These are phyloP conservation scores for Niveomyces coronatus DNA, from an alignment of 2,329 filamentous ascomycete species.

Conservation along the genomic window DNA sequence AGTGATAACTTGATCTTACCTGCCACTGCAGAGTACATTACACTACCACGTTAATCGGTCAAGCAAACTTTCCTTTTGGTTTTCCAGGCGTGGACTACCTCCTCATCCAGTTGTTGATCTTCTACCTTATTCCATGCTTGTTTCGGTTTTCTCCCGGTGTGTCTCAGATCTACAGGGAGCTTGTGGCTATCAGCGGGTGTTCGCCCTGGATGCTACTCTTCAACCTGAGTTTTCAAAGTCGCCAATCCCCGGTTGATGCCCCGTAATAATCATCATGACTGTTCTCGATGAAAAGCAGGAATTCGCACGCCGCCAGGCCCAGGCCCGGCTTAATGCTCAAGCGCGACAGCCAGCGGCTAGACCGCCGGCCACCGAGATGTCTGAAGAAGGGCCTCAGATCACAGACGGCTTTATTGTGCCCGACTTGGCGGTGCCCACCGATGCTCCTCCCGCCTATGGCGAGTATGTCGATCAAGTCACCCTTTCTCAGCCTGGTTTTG, in stretches of 20 bases:
- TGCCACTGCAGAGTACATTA: too few species aligned
- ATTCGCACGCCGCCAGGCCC: conserved; percentile 12
- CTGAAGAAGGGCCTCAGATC: conserved; percentile 21
- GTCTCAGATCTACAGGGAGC: too few species aligned
- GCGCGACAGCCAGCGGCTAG: neutral
- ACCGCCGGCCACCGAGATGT: neutral
- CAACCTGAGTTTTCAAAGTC: too few species aligned
- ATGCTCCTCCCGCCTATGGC: conserved; percentile 49
- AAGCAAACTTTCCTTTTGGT: too few species aligned
- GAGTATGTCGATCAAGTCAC: conserved; percentile 45
- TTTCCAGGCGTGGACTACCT: too few species aligned
- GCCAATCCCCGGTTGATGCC: conserved; percentile 2
- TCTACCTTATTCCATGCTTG: too few species aligned
- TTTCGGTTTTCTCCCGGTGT: too few species aligned
- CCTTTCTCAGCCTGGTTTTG: conserved; percentile 51
- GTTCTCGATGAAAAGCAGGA: conserved; percentile 19
- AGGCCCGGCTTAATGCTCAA: conserved; percentile 2
- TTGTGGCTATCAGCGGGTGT: too few species aligned
- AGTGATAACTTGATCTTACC: too few species aligned
- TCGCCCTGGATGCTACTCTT: too few species aligned
- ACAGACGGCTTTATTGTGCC: conserved; percentile 31
- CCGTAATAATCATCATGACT: conserved; percentile 18
- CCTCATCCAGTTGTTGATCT: too few species aligned
- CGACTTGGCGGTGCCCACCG: conserved; percentile 29
- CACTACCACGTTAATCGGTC: too few species aligned